Evolutionary conservation across 768 basidiomycete species (phyloP).

Genomic region (Lactifluus subvellereus): DNA sequence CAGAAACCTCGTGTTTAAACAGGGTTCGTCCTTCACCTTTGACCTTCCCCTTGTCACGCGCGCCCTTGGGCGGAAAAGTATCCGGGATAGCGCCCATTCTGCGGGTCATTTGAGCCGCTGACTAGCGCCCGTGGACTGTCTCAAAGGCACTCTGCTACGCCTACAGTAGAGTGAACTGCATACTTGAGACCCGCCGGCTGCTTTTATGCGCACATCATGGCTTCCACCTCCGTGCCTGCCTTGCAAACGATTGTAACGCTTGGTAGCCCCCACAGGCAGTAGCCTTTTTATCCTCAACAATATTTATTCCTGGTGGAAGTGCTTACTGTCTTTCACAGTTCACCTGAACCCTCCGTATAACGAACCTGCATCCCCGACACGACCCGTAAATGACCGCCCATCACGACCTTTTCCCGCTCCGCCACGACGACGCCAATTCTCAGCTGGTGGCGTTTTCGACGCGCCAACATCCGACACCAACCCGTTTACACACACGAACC

Average conservation of each 20-base stretch:
- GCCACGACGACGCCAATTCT: slow-evolving; percentile 18
- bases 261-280: background rate
- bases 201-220: background rate
- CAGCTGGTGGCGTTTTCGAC: slow-evolving; percentile 16
- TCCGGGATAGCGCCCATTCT: too few species aligned
- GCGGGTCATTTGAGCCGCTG: background rate
- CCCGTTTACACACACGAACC: slow-evolving; percentile 18
- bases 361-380: slow-evolving; percentile 15
- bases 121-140: background rate
- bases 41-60: background rate
- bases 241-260: background rate
- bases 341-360: slow-evolving; percentile 1
- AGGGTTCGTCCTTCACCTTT: slow-evolving; percentile 45
- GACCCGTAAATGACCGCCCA: slow-evolving; percentile 17
- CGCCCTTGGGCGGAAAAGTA: background rate
- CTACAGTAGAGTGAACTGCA: background rate
- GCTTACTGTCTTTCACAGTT: slow-evolving; percentile 6
- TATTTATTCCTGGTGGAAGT: background rate
- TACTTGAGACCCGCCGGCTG: background rate
- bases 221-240: background rate
- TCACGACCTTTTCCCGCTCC: slow-evolving; percentile 13
- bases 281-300: background rate
- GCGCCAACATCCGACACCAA: slow-evolving; percentile 24
- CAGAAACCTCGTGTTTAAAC: slow-evolving; percentile 62
- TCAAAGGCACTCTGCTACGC: background rate